Evolutionary conservation across 192 early-diverging fungal genomes (phyloP).

Genomic region (Jimgerdemannia lactiflua): DNA sequence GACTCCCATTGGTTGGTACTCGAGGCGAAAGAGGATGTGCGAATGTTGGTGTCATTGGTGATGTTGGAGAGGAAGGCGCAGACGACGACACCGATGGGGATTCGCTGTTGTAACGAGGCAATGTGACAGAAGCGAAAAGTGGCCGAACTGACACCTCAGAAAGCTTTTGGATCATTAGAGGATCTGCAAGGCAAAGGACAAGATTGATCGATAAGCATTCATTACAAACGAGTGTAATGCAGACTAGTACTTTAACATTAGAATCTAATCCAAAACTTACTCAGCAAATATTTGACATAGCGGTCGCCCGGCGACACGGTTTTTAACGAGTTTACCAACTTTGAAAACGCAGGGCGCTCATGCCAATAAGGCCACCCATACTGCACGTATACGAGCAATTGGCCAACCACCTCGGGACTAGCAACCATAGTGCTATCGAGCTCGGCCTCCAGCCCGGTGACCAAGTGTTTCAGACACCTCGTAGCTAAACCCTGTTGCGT

Average conservation of each 20-base stretch:
- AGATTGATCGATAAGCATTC: too few relatives aligned
- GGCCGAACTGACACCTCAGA: not conserved
- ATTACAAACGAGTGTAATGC: too few relatives aligned
- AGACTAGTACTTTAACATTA: not conserved
- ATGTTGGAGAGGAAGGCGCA: conserved; percentile 4
- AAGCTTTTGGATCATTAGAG: conserved; percentile 2
- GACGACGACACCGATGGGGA: not conserved
- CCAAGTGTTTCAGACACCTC: conserved; percentile 10
- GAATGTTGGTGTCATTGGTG: conserved; percentile 7
- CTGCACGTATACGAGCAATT: conserved; percentile 10
- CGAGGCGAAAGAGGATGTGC: not conserved
- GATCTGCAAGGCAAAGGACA: too few relatives aligned
- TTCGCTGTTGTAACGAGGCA: not conserved
- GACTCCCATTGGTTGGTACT: not conserved
- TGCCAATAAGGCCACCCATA: conserved; percentile 19
- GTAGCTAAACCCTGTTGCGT: conserved; percentile 15
- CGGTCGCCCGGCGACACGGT: not conserved
- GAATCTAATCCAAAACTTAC: not conserved
- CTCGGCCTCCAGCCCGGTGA: conserved; percentile 6
- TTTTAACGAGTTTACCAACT: conserved; percentile 1
- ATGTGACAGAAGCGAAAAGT: not conserved
- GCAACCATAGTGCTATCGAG: conserved; percentile 5
- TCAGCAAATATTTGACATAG: conserved; percentile 7
- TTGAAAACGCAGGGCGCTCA: conserved; percentile 1
- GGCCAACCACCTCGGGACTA: conserved; percentile 6